Conservation (phyloP, 2,329 filamentous ascomycete species). For the Trichoderma sp. region DNA sequence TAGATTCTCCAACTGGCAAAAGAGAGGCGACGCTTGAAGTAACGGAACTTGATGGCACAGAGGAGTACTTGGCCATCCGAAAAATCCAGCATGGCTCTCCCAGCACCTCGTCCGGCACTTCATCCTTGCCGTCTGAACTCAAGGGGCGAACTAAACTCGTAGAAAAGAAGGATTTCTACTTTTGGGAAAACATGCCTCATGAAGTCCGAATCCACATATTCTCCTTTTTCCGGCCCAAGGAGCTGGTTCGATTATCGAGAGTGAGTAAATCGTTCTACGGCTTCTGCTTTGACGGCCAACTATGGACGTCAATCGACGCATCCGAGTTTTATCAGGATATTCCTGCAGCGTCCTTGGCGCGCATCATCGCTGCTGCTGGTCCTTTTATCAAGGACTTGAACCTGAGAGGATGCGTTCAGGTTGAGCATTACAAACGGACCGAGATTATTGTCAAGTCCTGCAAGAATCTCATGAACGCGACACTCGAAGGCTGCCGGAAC, state of each 20-base stretch:
- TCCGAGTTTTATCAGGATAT: constrained; percentile 87
- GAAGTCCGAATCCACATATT: constrained; percentile 82
- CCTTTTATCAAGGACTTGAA: constrained; percentile 92
- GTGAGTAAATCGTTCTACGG: constrained; percentile 78
- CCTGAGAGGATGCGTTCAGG: constrained; percentile 84
- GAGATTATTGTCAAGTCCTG: constrained; percentile 81
- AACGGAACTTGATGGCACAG: constrained; percentile 41
- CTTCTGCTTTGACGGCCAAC: constrained; percentile 90
- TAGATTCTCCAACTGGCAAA: constrained; percentile 43
- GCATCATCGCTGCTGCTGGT: constrained; percentile 81
- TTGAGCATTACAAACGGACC: constrained; percentile 76
- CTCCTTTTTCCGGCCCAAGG: constrained; percentile 72
- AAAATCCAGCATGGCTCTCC: constrained; percentile 55
- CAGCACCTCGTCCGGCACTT: constrained; percentile 48
- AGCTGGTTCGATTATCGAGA: constrained; percentile 75
- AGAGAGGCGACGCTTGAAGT: constrained; percentile 43
- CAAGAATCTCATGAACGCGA: constrained; percentile 83
- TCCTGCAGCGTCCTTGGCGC: constrained; percentile 77
- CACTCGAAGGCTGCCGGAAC: constrained; percentile 85
- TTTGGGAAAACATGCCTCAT: constrained; percentile 79
- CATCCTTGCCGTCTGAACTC: constrained; percentile 63
- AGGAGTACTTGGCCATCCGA: constrained; percentile 53
- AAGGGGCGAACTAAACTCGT: constrained; percentile 41
- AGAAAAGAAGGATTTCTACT: constrained; percentile 55
- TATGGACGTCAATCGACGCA: constrained; percentile 85